These are phyloP conservation scores for Amanita polypyramis DNA, from an alignment of 768 basidiomycete genomes.

Conservation along the genomic window DNA sequence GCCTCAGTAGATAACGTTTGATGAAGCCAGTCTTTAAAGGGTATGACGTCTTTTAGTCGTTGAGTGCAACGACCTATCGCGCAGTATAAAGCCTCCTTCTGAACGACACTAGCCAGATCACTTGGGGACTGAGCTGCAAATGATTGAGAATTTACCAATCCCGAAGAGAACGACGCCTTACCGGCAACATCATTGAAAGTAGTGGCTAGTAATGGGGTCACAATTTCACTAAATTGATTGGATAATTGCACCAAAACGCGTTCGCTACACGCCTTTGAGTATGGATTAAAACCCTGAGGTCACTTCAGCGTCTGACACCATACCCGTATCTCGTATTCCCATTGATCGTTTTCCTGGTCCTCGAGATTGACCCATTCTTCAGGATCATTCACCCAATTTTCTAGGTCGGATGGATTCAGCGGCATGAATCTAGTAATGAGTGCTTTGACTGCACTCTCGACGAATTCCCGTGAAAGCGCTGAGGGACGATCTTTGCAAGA, in stretches of 20 bases:
- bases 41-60: slow-evolving; percentile 49
- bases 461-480: slow-evolving; percentile 62
- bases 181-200: slow-evolving; percentile 55
- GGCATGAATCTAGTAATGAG: slow-evolving; percentile 83
- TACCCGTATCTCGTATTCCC: slow-evolving; percentile 90
- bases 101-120: slow-evolving; percentile 51
- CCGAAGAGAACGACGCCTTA: slow-evolving; percentile 20
- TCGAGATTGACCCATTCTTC: slow-evolving; percentile 93
- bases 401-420: slow-evolving; percentile 69
- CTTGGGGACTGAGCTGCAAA: slow-evolving; percentile 31
- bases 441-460: slow-evolving; percentile 62
- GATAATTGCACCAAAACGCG: slow-evolving; percentile 79
- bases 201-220: slow-evolving; percentile 52
- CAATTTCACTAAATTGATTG: slow-evolving; percentile 56
- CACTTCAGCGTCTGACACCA: slow-evolving; percentile 14
- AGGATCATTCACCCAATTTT: slow-evolving; percentile 78
- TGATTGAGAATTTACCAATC: slow-evolving; percentile 4
- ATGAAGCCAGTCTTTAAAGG: slow-evolving; percentile 63
- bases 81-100: slow-evolving; percentile 84
- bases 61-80: slow-evolving; percentile 76
- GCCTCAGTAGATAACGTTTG: slow-evolving; percentile 51
- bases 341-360: slow-evolving; percentile 82
- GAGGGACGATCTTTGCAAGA: slow-evolving; percentile 1
- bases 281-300: not conserved
- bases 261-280: slow-evolving; percentile 77